Percentiles rank a stretch among this genome's conserved stretches.
These are phyloP conservation scores for Prunus salicina DNA, from an alignment of 306 rosid genomes.

Conservation along the genomic window DNA sequence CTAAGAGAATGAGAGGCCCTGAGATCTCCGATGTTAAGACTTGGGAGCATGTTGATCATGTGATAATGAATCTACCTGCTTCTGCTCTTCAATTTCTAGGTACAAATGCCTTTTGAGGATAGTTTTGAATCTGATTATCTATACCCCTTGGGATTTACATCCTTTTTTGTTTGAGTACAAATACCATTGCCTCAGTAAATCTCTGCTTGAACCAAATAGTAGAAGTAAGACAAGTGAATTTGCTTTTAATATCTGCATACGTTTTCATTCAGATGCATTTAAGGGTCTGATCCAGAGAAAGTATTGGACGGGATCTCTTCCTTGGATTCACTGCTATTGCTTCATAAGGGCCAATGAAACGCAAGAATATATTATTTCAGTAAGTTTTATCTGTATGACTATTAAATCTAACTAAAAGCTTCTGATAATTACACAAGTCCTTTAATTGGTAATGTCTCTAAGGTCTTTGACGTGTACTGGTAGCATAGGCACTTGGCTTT, in stretches of 20 bases:
- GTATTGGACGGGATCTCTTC: slow-evolving; percentile 76
- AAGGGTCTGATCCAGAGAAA: slow-evolving; percentile 54
- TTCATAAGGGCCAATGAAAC: slow-evolving; percentile 83
- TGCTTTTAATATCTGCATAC: slow-evolving; percentile 10
- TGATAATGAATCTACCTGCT: slow-evolving; percentile 92
- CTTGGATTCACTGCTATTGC: slow-evolving; percentile 92
- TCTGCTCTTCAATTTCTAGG: slow-evolving; percentile 92
- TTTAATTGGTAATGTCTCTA: background rate
- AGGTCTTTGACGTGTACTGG: background rate
- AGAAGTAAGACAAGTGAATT: background rate
- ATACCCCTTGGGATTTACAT: background rate
- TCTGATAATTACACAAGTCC: background rate
- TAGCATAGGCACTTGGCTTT: background rate
- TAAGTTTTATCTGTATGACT: slow-evolving; percentile 39
- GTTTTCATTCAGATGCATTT: slow-evolving; percentile 62
- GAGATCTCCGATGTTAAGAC: slow-evolving; percentile 42
- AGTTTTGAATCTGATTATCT: background rate
- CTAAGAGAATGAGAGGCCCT: slow-evolving; percentile 62
- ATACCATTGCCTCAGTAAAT: background rate
- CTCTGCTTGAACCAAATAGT: background rate
- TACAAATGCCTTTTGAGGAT: slow-evolving; percentile 24
- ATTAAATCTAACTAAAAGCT: background rate
- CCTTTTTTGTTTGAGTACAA: background rate
- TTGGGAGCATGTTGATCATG: slow-evolving; percentile 87
- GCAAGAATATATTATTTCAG: slow-evolving; percentile 58